Base-by-base conservation (phyloP, 2,329 filamentous ascomycete genomes). In the Talaromyces sp. region DNA sequence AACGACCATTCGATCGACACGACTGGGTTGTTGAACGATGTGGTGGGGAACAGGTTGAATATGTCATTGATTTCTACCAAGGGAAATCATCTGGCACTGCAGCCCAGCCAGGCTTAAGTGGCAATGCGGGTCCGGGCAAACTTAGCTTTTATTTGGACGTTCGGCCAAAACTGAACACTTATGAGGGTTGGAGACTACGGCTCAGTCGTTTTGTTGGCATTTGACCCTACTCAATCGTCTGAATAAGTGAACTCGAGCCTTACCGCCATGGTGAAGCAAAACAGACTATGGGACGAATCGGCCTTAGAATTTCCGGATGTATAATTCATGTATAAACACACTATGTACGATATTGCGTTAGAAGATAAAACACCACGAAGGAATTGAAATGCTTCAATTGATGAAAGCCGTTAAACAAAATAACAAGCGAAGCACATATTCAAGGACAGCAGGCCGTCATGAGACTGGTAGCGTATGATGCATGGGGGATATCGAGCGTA, bases 11-110 rank as follows among this genome's bases (percentile, higher is more conserved):
- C 73, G 94, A 99, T 75, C 82, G 94, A 24, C 94, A 99, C 72
- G 94, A 99, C 73, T 99, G 94, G 94, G 86, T 97, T 20, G 87
- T 99, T 32, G 92, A 99, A 74, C 82, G 94, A 47, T 97, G 94
- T 69, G 93, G 89, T 17, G 77, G 76, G 6, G 67, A 71, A 52
- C 85, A 84, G 66, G 77, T 99, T 44, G 94, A 97, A 65, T 99
- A 99, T 70, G 88, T 99, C 35, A 99, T 99, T 72, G 94, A 99
- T 74, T 99, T 99, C 66, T 99, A 99, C 70, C 86, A 91, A 4
- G 94, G 94, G 0, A 84, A 80, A 62, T 71, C 79, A 27, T 52
- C 71, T 57, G 65, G 60, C 52, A 24, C 73, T 70, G 51, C 49
- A 41, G 59, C 47, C 30, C 58, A 55, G n/a, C 30, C 56, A 13